Evolutionary conservation across 148 eudicot species (phyloP), one percentile per base, ranked within the genome.

Genomic region (Salicornia ramosissima): DNA sequence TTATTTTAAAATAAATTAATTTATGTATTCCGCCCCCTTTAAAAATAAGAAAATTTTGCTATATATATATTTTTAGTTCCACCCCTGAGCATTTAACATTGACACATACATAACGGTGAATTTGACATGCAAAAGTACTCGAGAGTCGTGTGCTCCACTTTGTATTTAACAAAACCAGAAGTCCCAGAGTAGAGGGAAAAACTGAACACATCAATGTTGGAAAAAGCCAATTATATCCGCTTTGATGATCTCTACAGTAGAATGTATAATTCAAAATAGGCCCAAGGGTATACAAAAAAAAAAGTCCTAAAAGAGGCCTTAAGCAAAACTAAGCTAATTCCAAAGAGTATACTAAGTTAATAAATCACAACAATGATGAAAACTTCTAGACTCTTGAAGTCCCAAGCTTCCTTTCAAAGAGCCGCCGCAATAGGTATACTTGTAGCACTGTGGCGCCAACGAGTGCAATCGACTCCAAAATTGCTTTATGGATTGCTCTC

Each of bases 401-500:
- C 30, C 86, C 87, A 30, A 88, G 87, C 80, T 90, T 92, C 66
- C 83, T 65, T 53, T 90, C 93, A 71, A 92, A 92, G 31, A 92
- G 75, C 42, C 96, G 97, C 36, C 72, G 82, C 61, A 92, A 71
- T 50, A 92, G 87, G 74, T 77, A 92, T 65, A 92, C 87, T 79
- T 92, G 97, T 72, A 92, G 79, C 74, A 87, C 83, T 29, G 91
- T 90, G 2, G 87, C 91, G 65, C 86, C 75, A 9, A 92, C 46
- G 18, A 92, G 86, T 56, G 91, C 91, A 31, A 84, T 76, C 12
- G 95, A 90, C 77, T 93, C 98, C 25, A 74, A 80, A 18, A 93
- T 36, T 1, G 95, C 94, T 73, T 93, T 93, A 79, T 93, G 86
- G 50, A 93, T 62, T 54, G 92, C 95, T 72, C 95, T 81, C 72